Conservation (phyloP, 768 basidiomycete genomes). For the Xerocomus potaroensis region DNA sequence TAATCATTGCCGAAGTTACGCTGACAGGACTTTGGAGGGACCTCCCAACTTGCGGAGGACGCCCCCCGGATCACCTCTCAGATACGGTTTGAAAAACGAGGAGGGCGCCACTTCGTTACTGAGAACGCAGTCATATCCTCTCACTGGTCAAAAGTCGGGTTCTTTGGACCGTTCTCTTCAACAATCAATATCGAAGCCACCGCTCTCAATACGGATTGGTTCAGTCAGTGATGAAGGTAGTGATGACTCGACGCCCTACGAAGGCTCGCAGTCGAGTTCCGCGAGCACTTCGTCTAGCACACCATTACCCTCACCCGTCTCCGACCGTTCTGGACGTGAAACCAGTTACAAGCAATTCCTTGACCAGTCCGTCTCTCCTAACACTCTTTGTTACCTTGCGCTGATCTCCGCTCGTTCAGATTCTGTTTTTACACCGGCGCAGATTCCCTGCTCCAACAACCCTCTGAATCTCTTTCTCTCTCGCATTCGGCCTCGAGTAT, state of each 20-base stretch:
- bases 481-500: slow-evolving; percentile 53
- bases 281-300: slow-evolving; percentile 44
- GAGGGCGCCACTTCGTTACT: slow-evolving; percentile 20
- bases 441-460: slow-evolving; percentile 32
- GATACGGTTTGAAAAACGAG: slow-evolving; percentile 19
- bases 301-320: slow-evolving; percentile 39
- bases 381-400: background rate
- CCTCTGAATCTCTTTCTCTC: slow-evolving; percentile 31
- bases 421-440: slow-evolving; percentile 80
- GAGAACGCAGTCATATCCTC: slow-evolving; percentile 38
- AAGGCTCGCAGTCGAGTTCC: slow-evolving; percentile 40
- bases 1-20: slow-evolving; percentile 58
- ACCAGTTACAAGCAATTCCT: slow-evolving; percentile 60
- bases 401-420: slow-evolving; percentile 34
- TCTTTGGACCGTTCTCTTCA: slow-evolving; percentile 11
- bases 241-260: slow-evolving; percentile 45
- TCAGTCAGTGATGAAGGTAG: slow-evolving; percentile 22
- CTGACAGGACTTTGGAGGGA: slow-evolving; percentile 37
- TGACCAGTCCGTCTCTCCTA: slow-evolving; percentile 46
- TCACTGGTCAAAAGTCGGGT: background rate
- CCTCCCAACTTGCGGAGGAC: slow-evolving; percentile 39
- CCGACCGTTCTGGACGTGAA: slow-evolving; percentile 22
- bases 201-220: slow-evolving; percentile 11
- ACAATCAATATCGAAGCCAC: slow-evolving; percentile 3
- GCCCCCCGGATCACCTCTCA: slow-evolving; percentile 45